Percentiles rank a stretch among this genome's conserved stretches.
Conservation (phyloP, 2,329 filamentous ascomycete genomes). For the Davidsoniella australis region DNA sequence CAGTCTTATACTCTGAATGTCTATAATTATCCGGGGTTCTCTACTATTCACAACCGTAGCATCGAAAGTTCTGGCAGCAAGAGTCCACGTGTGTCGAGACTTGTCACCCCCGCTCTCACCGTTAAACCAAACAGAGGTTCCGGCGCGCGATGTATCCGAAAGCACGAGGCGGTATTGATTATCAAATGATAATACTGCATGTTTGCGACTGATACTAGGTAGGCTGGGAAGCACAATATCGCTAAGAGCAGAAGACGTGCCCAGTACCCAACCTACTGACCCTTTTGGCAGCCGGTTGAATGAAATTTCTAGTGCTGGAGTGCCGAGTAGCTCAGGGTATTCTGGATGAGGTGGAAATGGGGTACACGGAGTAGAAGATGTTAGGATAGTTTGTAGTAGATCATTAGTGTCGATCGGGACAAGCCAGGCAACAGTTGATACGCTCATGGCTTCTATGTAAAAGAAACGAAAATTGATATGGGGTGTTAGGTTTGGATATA, state of each 20-base stretch:
- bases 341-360: neutral
- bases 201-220: slow-evolving; percentile 20
- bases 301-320: slow-evolving; percentile 20
- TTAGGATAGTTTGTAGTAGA: neutral
- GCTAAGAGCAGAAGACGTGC: slow-evolving; percentile 21
- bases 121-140: slow-evolving; percentile 27
- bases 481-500: no score
- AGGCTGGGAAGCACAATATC: slow-evolving; percentile 23
- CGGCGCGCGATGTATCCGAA: slow-evolving; percentile 22
- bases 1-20: slow-evolving; percentile 24
- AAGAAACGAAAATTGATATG: no score
- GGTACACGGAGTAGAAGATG: neutral
- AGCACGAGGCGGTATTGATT: slow-evolving; percentile 22
- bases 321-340: neutral
- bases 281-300: slow-evolving; percentile 21
- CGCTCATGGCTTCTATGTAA: neutral
- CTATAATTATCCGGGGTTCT: slow-evolving; percentile 20
- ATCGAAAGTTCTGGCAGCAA: slow-evolving; percentile 19
- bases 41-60: neutral
- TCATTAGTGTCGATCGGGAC: neutral
- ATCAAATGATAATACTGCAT: slow-evolving; percentile 25
- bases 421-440: neutral
- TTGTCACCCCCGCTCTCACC: slow-evolving; percentile 24
- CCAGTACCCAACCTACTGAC: slow-evolving; percentile 23
- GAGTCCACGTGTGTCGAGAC: slow-evolving; percentile 21